These are phyloP conservation scores for Ephemerocybe angulata DNA, from an alignment of 768 basidiomycete species.

Conservation along the genomic window DNA sequence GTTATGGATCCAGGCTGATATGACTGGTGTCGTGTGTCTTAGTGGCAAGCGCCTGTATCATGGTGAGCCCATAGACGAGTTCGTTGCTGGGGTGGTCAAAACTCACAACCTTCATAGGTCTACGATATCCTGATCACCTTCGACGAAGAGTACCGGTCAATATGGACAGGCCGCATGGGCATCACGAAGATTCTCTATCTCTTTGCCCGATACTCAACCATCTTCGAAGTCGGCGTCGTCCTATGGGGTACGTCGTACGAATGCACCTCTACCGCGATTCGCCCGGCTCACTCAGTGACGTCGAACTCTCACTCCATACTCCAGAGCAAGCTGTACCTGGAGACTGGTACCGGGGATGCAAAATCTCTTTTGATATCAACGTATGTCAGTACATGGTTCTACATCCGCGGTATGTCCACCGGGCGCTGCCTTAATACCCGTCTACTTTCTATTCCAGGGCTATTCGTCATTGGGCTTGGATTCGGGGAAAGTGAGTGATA, in stretches of 20 bases:
- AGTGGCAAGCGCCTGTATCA: slow-evolving; percentile 5
- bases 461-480: slow-evolving; percentile 17
- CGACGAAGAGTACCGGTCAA: slow-evolving; percentile 14
- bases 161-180: slow-evolving; percentile 17
- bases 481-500: slow-evolving; percentile 17
- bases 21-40: too few species aligned
- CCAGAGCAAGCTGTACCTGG: slow-evolving; percentile 13
- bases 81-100: too few species aligned
- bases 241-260: slow-evolving; percentile 17
- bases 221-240: slow-evolving; percentile 19
- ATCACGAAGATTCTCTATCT: slow-evolving; percentile 17
- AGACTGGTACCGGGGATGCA: slow-evolving; percentile 10
- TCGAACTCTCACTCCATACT: not conserved
- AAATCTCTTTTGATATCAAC: slow-evolving; percentile 12
- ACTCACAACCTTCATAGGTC: too few species aligned
- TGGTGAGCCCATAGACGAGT: not conserved
- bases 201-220: slow-evolving; percentile 18
- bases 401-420: not conserved
- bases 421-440: not conserved
- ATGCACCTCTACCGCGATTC: too few species aligned
- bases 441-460: slow-evolving; percentile 2
- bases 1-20: too few species aligned
- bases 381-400: slow-evolving; percentile 4
- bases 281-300: not conserved
- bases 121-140: slow-evolving; percentile 18